These are phyloP conservation scores for Solanum infundibuliforme DNA, from an alignment of 257 asterid species.

Conservation along the genomic window DNA sequence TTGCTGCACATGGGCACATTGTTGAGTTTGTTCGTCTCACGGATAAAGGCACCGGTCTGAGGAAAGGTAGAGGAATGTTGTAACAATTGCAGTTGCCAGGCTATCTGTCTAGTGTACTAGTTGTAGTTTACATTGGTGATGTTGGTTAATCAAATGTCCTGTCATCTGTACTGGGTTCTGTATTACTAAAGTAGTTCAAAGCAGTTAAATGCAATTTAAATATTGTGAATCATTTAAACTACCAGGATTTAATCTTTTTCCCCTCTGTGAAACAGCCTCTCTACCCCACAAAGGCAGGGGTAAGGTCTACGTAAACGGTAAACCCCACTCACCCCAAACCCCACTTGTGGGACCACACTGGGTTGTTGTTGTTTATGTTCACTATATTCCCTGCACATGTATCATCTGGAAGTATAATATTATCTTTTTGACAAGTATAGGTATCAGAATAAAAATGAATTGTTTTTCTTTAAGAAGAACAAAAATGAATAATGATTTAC, in stretches of 20 bases:
- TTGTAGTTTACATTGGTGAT: not conserved
- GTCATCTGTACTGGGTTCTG: not conserved
- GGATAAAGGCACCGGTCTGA: slow-evolving; percentile 67
- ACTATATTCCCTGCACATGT: not conserved
- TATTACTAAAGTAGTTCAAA: not conserved
- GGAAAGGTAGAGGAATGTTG: slow-evolving; percentile 43
- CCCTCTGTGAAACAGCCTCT: not conserved
- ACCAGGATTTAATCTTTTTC: not conserved
- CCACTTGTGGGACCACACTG: not conserved
- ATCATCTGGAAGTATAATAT: not conserved
- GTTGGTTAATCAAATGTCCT: not conserved
- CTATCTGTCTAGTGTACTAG: not conserved
- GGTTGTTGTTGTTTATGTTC: not conserved
- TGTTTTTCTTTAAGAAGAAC: not conserved
- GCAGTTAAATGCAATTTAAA: not conserved
- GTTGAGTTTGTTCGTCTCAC: slow-evolving; percentile 64
- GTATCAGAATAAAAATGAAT: not conserved
- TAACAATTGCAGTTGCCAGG: not conserved
- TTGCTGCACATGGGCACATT: slow-evolving; percentile 60
- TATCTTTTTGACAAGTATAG: not conserved
- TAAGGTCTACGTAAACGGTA: not conserved
- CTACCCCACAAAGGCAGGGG: not conserved
- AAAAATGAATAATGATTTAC: not conserved
- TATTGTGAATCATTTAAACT: not conserved
- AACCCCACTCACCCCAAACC: not conserved